These are phyloP conservation scores for Ophiostoma angusticollis DNA, from an alignment of 2,329 filamentous ascomycete genomes.

Conservation along the genomic window DNA sequence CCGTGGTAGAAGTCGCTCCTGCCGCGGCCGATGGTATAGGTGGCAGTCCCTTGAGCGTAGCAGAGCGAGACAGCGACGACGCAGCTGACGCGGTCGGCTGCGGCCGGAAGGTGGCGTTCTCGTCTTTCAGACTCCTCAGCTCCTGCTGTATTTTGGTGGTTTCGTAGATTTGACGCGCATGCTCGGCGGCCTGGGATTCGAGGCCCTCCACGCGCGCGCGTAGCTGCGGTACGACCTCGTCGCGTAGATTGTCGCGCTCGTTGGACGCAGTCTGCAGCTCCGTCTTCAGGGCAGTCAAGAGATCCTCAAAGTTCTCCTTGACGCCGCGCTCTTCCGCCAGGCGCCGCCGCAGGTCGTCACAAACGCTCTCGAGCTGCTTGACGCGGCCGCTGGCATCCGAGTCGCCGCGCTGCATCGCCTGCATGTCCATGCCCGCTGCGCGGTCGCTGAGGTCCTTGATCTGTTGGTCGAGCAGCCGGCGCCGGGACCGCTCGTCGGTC, in stretches of 20 bases:
- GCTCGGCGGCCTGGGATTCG: conserved; percentile 59
- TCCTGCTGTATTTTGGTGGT: conserved; percentile 80
- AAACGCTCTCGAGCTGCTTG: conserved; percentile 63
- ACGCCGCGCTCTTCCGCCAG: conserved; percentile 73
- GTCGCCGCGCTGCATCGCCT: conserved; percentile 24
- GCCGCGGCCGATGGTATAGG: conserved; percentile 16
- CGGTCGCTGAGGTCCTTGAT: conserved; percentile 72
- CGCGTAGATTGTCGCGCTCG: conserved; percentile 82
- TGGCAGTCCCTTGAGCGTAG: conserved; percentile 31
- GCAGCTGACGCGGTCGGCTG: conserved; percentile 5
- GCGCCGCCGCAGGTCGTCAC: conserved; percentile 73
- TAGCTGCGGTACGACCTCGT: conserved; percentile 74
- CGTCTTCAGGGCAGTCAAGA: conserved; percentile 68
- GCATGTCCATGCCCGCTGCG: conserved; percentile 49
- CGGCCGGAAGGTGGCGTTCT: conserved; percentile 33
- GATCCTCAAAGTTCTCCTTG: conserved; percentile 88
- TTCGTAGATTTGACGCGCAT: conserved; percentile 64
- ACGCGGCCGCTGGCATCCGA: conserved; percentile 46
- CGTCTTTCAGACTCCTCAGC: conserved; percentile 38
- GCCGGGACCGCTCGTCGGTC: conserved; percentile 68
- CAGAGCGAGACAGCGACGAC: conserved; percentile 35
- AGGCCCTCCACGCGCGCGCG: conserved; percentile 64
- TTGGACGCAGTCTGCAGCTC: conserved; percentile 74
- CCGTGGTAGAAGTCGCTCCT: conserved; percentile 16
- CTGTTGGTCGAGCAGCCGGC: conserved; percentile 68